phyloP scores from a whole-genome alignment of 257 asterid species.

The Paraleonurus japonicus region DNA sequence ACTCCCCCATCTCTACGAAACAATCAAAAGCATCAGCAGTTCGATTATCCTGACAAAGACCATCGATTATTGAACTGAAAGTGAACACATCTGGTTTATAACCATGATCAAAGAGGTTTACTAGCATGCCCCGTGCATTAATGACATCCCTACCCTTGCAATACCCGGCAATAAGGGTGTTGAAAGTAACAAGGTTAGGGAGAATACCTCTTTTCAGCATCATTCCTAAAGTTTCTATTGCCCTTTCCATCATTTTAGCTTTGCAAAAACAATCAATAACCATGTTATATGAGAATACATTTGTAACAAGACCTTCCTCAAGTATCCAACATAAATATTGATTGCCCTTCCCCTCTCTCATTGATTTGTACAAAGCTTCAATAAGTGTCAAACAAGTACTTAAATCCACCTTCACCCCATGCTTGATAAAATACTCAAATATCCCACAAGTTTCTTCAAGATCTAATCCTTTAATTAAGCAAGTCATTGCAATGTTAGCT shows the following conservation, averaged over 20 bases:
- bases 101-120: constrained; percentile 54
- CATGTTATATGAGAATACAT: constrained; percentile 62
- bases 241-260: constrained; percentile 61
- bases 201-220: constrained; percentile 54
- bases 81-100: constrained; percentile 73
- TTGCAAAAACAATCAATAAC: constrained; percentile 83
- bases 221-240: constrained; percentile 48
- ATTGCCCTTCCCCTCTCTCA: constrained; percentile 57
- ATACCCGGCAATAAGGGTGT: constrained; percentile 74
- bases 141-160: constrained; percentile 53
- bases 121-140: constrained; percentile 53
- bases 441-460: constrained; percentile 58
- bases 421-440: constrained; percentile 50
- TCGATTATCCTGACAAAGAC: constrained; percentile 61
- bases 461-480: constrained; percentile 66
- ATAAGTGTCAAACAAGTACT: constrained; percentile 52
- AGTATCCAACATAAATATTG: constrained; percentile 49
- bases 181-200: constrained; percentile 73
- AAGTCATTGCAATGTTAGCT: constrained; percentile 51
- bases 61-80: constrained; percentile 73
- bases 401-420: constrained; percentile 51
- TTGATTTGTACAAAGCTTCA: constrained; percentile 55
- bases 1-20: constrained; percentile 66
- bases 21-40: constrained; percentile 79
- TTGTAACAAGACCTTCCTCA: constrained; percentile 44